These are phyloP conservation scores for Gnaphalium uliginosum DNA, from an alignment of 129 eudicot species.

Conservation along the genomic window DNA sequence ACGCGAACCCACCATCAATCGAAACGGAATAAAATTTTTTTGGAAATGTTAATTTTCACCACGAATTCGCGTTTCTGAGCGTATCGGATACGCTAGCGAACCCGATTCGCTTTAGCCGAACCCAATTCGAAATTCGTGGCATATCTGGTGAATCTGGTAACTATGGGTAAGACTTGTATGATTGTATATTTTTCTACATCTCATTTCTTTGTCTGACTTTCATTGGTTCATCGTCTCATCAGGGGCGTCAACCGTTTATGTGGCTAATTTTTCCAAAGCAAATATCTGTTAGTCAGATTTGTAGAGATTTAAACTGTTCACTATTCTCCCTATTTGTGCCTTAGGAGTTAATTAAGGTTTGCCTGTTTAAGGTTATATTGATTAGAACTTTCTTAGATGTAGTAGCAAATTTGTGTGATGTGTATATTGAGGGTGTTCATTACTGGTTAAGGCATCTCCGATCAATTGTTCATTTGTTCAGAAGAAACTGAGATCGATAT, in stretches of 20 bases:
- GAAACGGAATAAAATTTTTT: too few relatives aligned
- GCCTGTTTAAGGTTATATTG: background rate
- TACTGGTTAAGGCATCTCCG: background rate
- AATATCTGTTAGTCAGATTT: too few relatives aligned
- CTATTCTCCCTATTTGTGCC: background rate
- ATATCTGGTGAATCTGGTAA: too few relatives aligned
- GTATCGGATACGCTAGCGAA: too few relatives aligned
- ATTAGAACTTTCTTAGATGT: background rate
- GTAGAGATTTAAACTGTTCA: background rate
- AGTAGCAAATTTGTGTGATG: background rate
- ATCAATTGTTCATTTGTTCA: background rate
- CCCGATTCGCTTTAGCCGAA: too few relatives aligned
- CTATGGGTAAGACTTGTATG: background rate
- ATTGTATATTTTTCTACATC: background rate
- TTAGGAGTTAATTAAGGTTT: background rate
- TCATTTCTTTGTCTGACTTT: background rate
- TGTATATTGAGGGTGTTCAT: constrained; percentile 9
- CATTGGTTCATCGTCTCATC: too few relatives aligned
- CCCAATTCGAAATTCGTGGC: too few relatives aligned
- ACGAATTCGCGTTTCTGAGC: too few relatives aligned
- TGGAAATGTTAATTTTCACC: too few relatives aligned
- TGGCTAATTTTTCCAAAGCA: too few relatives aligned
- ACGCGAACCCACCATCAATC: too few relatives aligned
- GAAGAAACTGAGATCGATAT: background rate
- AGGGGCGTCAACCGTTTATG: too few relatives aligned